Conservation (phyloP, 2,329 filamentous ascomycete genomes). For the Rutstroemia sp. region DNA sequence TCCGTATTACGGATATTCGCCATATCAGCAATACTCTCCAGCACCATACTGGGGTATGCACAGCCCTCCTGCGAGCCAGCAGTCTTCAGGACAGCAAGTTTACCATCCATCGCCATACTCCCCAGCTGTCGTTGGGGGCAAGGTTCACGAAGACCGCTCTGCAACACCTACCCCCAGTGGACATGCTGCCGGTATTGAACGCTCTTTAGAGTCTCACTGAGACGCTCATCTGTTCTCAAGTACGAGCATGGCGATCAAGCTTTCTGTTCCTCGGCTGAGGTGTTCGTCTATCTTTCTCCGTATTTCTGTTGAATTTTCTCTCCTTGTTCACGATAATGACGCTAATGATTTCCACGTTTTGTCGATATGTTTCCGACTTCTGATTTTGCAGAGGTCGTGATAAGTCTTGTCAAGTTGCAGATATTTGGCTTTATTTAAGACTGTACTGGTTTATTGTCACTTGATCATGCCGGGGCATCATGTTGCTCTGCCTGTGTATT, state of each 20-base stretch:
- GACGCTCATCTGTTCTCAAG: neutral
- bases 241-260: neutral
- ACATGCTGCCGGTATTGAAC: slow-evolving; percentile 13
- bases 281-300: neutral
- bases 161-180: slow-evolving; percentile 22
- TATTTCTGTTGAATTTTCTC: neutral
- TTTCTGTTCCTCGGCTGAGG: neutral
- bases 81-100: slow-evolving; percentile 1
- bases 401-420: slow-evolving; percentile 7
- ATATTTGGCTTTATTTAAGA: slow-evolving; percentile 7
- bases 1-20: slow-evolving; percentile 13
- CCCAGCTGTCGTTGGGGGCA: slow-evolving; percentile 3
- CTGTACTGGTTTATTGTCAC: slow-evolving; percentile 9
- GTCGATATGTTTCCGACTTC: slow-evolving; percentile 1
- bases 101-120: slow-evolving; percentile 10
- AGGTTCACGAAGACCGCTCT: slow-evolving; percentile 19
- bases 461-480: slow-evolving; percentile 7
- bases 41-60: slow-evolving; percentile 12
- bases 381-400: slow-evolving; percentile 1
- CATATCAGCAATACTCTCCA: slow-evolving; percentile 14
- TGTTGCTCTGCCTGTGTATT: slow-evolving; percentile 1
- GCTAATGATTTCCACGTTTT: neutral
- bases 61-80: slow-evolving; percentile 7
- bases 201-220: slow-evolving; percentile 14
- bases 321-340: neutral